phyloP scores from a whole-genome alignment of 805 yeast genomes.

The Hanseniaspora hatyaiensis region DNA sequence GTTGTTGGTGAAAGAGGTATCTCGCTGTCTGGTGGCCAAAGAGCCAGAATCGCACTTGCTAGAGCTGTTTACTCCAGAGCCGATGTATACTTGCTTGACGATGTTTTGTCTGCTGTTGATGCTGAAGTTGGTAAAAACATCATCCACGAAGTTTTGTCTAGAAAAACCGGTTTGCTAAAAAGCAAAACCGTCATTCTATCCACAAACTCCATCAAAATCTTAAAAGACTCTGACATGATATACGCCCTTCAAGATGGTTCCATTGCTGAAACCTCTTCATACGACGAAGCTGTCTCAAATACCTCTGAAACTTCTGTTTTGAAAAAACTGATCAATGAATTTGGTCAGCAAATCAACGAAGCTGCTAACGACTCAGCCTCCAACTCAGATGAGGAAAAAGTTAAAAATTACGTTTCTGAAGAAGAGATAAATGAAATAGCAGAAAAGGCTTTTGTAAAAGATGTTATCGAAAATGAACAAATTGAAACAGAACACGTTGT shows the following conservation, averaged over 20 bases:
- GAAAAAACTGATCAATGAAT: conserved; percentile 24
- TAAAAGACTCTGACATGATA: conserved; percentile 49
- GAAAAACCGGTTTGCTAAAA: conserved; percentile 36
- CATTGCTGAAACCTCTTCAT: conserved; percentile 50
- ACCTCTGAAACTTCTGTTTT: conserved; percentile 28
- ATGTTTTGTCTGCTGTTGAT: conserved; percentile 60
- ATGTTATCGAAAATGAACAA: neutral
- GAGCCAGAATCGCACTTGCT: conserved; percentile 53
- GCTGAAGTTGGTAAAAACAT: conserved; percentile 54
- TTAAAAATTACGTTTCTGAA: conserved; percentile 5
- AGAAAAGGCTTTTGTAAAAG: conserved; percentile 3
- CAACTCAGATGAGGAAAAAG: conserved; percentile 17
- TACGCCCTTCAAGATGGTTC: conserved; percentile 44
- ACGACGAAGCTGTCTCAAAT: conserved; percentile 35
- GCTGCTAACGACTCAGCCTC: conserved; percentile 19
- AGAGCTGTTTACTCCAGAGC: conserved; percentile 55
- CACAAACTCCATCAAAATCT: conserved; percentile 46
- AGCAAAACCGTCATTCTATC: conserved; percentile 46
- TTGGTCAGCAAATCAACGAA: conserved; percentile 24
- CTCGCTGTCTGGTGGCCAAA: conserved; percentile 52
- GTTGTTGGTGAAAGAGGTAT: conserved; percentile 52
- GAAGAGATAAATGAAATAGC: conserved; percentile 1
- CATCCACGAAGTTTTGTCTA: conserved; percentile 38
- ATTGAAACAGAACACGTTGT: neutral
- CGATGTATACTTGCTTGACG: conserved; percentile 52